phyloP scores from a whole-genome alignment of 257 asterid species.

The Paraleonurus japonicus region DNA sequence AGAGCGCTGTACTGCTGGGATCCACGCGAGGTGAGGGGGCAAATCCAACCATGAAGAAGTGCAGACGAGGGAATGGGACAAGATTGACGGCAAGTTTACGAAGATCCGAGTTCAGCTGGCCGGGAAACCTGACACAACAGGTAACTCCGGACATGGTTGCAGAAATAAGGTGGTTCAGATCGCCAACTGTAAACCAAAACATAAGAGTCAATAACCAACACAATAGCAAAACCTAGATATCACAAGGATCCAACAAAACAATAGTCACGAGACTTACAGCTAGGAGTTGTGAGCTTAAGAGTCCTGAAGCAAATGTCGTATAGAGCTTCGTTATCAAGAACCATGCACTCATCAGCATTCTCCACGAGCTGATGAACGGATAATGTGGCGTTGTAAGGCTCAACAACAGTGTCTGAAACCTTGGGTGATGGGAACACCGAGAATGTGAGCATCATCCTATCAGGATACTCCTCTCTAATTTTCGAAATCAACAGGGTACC shows the following conservation, averaged over 20 bases:
- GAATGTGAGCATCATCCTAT: conserved; percentile 42
- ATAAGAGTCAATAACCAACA: neutral
- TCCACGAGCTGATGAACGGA: conserved; percentile 42
- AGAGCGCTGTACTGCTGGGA: conserved; percentile 32
- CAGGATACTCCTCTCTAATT: conserved; percentile 39
- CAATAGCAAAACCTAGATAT: neutral
- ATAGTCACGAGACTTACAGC: conserved; percentile 22
- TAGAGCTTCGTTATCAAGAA: conserved; percentile 28
- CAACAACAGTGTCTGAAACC: conserved; percentile 37
- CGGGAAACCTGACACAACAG: conserved; percentile 33
- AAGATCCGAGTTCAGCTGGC: conserved; percentile 36
- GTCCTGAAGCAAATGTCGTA: conserved; percentile 31
- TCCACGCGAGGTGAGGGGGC: conserved; percentile 32
- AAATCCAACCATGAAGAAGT: conserved; percentile 34
- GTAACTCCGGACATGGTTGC: conserved; percentile 44
- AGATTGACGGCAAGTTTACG: conserved; percentile 38
- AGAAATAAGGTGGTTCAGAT: conserved; percentile 36
- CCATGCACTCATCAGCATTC: conserved; percentile 40
- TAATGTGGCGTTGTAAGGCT: conserved; percentile 37
- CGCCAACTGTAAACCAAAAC: conserved; percentile 30
- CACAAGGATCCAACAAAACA: neutral
- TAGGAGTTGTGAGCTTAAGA: conserved; percentile 34
- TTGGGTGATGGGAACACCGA: conserved; percentile 37
- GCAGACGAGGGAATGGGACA: conserved; percentile 36
- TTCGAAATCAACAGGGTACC: conserved; percentile 34